Evolutionary conservation across 2,329 filamentous ascomycete genomes (phyloP).

Genomic region (Rugonectria rugulosa): DNA sequence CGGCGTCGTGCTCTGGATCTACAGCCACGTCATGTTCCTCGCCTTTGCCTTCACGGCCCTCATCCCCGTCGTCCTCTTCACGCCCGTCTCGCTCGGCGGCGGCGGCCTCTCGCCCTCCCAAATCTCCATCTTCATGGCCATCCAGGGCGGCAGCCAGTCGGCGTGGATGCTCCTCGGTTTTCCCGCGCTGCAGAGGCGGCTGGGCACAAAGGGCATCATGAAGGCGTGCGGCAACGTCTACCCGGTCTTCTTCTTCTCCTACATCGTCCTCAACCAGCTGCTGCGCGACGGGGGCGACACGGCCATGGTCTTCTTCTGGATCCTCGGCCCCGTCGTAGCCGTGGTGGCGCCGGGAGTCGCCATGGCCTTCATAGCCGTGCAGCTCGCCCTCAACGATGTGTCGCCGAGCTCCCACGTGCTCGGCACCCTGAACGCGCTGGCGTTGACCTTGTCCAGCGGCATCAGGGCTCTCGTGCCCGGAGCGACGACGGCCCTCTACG

Average conservation of each 20-base stretch:
- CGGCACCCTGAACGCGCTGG: conserved; percentile 73
- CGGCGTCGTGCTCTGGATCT: conserved; percentile 69
- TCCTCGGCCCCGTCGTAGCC: conserved; percentile 49
- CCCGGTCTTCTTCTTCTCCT: conserved; percentile 68
- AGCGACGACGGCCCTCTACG: conserved; percentile 71
- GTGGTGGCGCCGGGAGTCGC: conserved; percentile 67
- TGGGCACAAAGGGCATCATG: conserved; percentile 73
- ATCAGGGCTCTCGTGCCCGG: conserved; percentile 73
- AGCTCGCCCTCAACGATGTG: conserved; percentile 79
- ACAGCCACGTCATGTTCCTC: conserved; percentile 71
- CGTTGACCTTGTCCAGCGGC: conserved; percentile 65
- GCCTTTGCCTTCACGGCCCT: conserved; percentile 77
- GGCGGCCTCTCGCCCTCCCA: conserved; percentile 66
- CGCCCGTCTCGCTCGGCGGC: conserved; percentile 67
- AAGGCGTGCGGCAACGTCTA: conserved; percentile 61
- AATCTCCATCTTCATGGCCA: conserved; percentile 72
- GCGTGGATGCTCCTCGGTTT: conserved; percentile 76
- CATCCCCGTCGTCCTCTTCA: conserved; percentile 73
- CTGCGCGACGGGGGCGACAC: conserved; percentile 46
- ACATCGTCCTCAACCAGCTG: conserved; percentile 63
- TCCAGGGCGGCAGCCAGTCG: conserved; percentile 72
- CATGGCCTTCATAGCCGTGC: conserved; percentile 75
- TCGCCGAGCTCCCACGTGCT: conserved; percentile 69
- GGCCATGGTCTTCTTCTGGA: conserved; percentile 63
- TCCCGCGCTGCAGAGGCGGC: conserved; percentile 68